Evolutionary conservation across 2,329 filamentous ascomycete species (phyloP).

Genomic region (Neonectria hederae): DNA sequence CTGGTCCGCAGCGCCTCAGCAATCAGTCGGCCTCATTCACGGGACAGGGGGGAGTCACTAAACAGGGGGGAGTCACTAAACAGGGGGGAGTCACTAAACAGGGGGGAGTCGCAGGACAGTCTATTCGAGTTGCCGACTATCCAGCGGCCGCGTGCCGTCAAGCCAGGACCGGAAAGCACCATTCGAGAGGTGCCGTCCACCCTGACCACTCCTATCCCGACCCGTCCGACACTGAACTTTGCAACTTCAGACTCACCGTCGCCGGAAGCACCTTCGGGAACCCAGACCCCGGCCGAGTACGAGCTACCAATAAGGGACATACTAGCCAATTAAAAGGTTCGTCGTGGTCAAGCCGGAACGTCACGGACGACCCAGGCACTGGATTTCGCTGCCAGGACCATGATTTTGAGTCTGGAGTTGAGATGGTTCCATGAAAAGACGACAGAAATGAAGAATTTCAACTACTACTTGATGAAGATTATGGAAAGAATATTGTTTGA

Average conservation of each 20-base stretch:
- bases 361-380: background rate
- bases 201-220: constrained; percentile 13
- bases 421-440: no score
- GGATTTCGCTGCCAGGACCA: no score
- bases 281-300: constrained; percentile 15
- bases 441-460: no score
- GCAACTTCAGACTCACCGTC: background rate
- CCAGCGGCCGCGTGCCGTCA: constrained; percentile 16
- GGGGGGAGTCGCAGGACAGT: constrained; percentile 14
- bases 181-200: constrained; percentile 18
- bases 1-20: constrained; percentile 16
- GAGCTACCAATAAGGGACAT: no score
- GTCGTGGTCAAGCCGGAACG: background rate
- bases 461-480: background rate
- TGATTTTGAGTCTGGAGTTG: no score
- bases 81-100: no score
- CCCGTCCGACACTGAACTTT: constrained; percentile 3
- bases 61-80: no score
- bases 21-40: constrained; percentile 7
- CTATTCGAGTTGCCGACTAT: constrained; percentile 15
- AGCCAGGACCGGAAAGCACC: constrained; percentile 14
- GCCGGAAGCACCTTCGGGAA: constrained; percentile 6
- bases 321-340: no score
- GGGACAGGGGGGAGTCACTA: no score
- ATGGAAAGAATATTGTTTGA: background rate